Evolutionary conservation across 441 rosid species (phyloP).

Genomic region (Gossypium davidsonii): DNA sequence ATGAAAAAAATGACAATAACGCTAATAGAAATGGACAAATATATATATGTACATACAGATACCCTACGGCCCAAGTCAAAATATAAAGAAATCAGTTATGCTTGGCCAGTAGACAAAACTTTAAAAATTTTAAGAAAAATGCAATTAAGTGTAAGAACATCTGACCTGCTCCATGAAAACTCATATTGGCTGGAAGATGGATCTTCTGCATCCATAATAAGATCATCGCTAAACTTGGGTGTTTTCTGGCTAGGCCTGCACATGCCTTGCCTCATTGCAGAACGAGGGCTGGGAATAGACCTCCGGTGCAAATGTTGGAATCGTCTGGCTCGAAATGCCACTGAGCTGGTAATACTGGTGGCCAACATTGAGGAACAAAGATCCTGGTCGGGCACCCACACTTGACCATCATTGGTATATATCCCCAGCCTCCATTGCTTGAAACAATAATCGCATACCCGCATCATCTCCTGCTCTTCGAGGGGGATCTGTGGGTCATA

Average conservation of each 20-base stretch:
- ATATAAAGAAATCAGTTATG: neutral
- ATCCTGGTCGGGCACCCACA: conserved; percentile 40
- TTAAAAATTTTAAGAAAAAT: neutral
- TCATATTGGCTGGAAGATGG: conserved; percentile 37
- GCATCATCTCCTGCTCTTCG: conserved; percentile 71
- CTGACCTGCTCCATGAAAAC: conserved; percentile 57
- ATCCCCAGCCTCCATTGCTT: conserved; percentile 63
- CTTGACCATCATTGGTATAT: conserved; percentile 43
- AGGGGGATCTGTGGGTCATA: conserved; percentile 35
- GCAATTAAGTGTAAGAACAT: conserved; percentile 12
- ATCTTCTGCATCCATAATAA: conserved; percentile 35
- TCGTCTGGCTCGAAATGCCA: conserved; percentile 45
- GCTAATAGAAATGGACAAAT: neutral
- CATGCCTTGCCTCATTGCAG: conserved; percentile 38
- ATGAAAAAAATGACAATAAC: neutral
- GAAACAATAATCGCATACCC: conserved; percentile 93
- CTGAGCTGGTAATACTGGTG: conserved; percentile 55
- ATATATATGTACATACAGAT: neutral
- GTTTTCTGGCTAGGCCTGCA: conserved; percentile 37
- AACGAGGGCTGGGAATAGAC: conserved; percentile 39
- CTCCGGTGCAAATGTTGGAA: conserved; percentile 39
- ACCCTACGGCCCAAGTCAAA: neutral
- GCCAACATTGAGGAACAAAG: conserved; percentile 54
- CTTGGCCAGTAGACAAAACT: neutral
- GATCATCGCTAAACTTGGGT: conserved; percentile 35